Evolutionary conservation across 2,329 filamentous ascomycete genomes (phyloP), one percentile per base, ranked within the genome.

Genomic region (Dendryphion nanum): DNA sequence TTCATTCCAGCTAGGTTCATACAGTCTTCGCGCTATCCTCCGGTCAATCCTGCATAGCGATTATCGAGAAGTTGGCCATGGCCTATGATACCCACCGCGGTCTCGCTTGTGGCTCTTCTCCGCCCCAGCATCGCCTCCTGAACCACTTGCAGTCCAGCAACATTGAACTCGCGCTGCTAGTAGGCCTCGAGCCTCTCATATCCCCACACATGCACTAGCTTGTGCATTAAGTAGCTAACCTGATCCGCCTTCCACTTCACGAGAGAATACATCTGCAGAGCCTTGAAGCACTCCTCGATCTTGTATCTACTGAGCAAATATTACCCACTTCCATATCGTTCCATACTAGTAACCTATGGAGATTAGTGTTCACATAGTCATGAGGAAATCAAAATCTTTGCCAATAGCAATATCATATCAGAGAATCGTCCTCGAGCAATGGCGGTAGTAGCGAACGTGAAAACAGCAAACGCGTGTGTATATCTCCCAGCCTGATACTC

Each of bases 151-250:
- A 10, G 23, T 10, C 23, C 10, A 3, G 23, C n/a, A 10, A 26
- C n/a, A n/a, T n/a, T 35, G 23, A 33, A 30, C 31, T 33, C 37
- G 18, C 18, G 14, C 33, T 43, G 37, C 23, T 49, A 31, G 3
- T 41, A 32, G 21, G 15, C 14, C 3, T 16, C 18, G 16, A 51
- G 48, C 33, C 41, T 33, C 15, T 48, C 43, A 20, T 35, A 37
- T 5, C 33, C 43, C 51, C 45, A 54, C 12, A 43, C 43, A 32
- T 51, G 44, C 19, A 54, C 51, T n/a, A 54, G 37, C 37, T 52
- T 54, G 30, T 54, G 49, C 45, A 54, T 52, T 7, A 43, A 35
- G 29, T 49, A 52, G 31, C 49, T 43, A 17, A 33, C 18, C 33
- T 47, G 42, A 15, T 52, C 42, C 24, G 40, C 19, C 29, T 42